These are phyloP conservation scores for Fusarium tricinctum DNA, from an alignment of 2,329 filamentous ascomycete species.

Conservation along the genomic window DNA sequence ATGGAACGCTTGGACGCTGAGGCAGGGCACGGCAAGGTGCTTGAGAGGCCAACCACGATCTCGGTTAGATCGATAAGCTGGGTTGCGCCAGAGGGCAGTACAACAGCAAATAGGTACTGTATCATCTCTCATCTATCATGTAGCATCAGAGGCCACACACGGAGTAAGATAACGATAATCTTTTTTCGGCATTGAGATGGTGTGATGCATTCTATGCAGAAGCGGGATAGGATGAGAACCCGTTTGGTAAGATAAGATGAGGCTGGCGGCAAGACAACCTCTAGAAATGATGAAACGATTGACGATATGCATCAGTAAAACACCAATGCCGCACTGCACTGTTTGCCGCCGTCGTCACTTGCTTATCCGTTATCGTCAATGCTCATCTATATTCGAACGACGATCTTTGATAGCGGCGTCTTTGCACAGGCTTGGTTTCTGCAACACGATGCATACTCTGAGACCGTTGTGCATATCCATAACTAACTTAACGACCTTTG, in stretches of 20 bases:
- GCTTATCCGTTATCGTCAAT: constrained; percentile 26
- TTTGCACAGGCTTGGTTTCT: constrained; percentile 6
- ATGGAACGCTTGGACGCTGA: constrained; percentile 36
- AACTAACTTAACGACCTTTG: constrained; percentile 9
- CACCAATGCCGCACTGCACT: neutral
- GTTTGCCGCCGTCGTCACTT: constrained; percentile 43
- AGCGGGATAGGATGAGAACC: constrained; percentile 16
- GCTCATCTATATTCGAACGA: constrained; percentile 6
- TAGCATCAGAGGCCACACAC: constrained; percentile 20
- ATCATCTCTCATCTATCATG: neutral
- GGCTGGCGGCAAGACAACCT: constrained; percentile 34
- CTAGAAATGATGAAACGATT: constrained; percentile 25
- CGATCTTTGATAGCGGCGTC: constrained; percentile 22
- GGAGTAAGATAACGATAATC: constrained; percentile 9
- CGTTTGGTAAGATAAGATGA: constrained; percentile 28
- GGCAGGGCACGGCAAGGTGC: constrained; percentile 19
- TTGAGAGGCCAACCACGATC: constrained; percentile 36
- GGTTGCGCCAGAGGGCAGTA: constrained; percentile 27
- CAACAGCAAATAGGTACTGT: neutral
- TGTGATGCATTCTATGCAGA: constrained; percentile 25
- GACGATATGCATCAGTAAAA: neutral
- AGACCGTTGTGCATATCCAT: constrained; percentile 7
- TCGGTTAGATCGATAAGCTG: constrained; percentile 44
- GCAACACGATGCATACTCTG: constrained; percentile 19
- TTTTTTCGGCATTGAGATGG: constrained; percentile 24